Conservation (phyloP, 2,329 filamentous ascomycete species). For the Claviceps humidiphila region DNA sequence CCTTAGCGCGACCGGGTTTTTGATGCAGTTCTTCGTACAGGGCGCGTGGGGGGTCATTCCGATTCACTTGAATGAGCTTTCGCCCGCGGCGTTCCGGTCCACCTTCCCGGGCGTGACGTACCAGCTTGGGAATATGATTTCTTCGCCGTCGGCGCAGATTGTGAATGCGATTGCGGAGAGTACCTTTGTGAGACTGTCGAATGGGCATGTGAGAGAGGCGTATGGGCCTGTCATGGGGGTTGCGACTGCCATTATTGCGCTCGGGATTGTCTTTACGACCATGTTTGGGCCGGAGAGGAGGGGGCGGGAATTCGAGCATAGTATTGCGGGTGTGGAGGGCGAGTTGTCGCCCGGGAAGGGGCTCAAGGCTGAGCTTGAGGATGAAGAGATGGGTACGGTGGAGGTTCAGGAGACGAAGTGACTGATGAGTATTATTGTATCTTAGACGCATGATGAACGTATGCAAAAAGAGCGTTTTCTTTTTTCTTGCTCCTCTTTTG, state of each 20-base stretch:
- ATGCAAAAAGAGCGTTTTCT: not conserved
- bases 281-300: slow-evolving; percentile 63
- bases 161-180: slow-evolving; percentile 61
- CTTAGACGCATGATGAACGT: not conserved
- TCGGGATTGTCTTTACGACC: slow-evolving; percentile 54
- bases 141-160: slow-evolving; percentile 60
- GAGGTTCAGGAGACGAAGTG: slow-evolving; percentile 5
- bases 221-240: slow-evolving; percentile 67
- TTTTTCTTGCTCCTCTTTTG: not conserved
- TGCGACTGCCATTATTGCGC: slow-evolving; percentile 62
- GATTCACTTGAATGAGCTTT: slow-evolving; percentile 62
- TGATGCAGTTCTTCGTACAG: slow-evolving; percentile 56
- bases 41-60: slow-evolving; percentile 56
- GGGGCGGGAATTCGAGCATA: slow-evolving; percentile 55
- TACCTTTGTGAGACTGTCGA: slow-evolving; percentile 37
- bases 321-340: slow-evolving; percentile 24
- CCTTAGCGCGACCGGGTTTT: slow-evolving; percentile 53
- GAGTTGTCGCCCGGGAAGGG: slow-evolving; percentile 15
- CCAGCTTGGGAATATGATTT: slow-evolving; percentile 64
- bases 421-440: not conserved
- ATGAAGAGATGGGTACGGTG: slow-evolving; percentile 18
- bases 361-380: slow-evolving; percentile 14
- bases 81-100: slow-evolving; percentile 55
- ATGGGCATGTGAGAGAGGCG: slow-evolving; percentile 48
- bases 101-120: slow-evolving; percentile 60